Conservation (phyloP, 257 asterid species). For the Salvia hispanica region DNA sequence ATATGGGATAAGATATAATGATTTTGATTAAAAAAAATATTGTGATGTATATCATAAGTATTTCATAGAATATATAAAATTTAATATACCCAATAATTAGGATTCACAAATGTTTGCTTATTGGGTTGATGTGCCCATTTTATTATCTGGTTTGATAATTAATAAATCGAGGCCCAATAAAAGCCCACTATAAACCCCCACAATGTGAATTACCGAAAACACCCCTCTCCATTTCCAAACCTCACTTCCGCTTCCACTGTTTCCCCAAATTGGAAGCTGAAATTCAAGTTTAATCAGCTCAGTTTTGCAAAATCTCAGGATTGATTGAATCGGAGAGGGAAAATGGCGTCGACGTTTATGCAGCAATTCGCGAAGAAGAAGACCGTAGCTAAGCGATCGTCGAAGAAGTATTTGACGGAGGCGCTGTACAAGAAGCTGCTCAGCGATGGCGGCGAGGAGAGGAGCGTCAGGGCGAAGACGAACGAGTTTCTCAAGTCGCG, state of each 20-base stretch:
- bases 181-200: constrained; percentile 21
- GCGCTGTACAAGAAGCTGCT: constrained; percentile 81
- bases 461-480: constrained; percentile 51
- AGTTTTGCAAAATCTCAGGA: neutral
- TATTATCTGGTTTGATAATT: too few species aligned
- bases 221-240: constrained; percentile 26
- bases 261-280: constrained; percentile 27
- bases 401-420: constrained; percentile 73
- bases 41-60: too few species aligned
- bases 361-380: constrained; percentile 68
- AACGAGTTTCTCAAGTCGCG: constrained; percentile 67
- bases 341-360: constrained; percentile 78
- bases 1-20: too few species aligned
- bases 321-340: constrained; percentile 11
- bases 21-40: too few species aligned
- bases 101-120: too few species aligned
- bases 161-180: too few species aligned
- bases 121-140: too few species aligned
- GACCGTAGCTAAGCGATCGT: constrained; percentile 59
- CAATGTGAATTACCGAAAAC: constrained; percentile 11
- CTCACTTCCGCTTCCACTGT: neutral
- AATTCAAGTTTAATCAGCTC: constrained; percentile 3
- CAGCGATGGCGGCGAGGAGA: constrained; percentile 72
- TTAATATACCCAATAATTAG: too few species aligned
- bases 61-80: too few species aligned